These are phyloP conservation scores for Mycena filopes DNA, from an alignment of 768 basidiomycete genomes.

Conservation along the genomic window DNA sequence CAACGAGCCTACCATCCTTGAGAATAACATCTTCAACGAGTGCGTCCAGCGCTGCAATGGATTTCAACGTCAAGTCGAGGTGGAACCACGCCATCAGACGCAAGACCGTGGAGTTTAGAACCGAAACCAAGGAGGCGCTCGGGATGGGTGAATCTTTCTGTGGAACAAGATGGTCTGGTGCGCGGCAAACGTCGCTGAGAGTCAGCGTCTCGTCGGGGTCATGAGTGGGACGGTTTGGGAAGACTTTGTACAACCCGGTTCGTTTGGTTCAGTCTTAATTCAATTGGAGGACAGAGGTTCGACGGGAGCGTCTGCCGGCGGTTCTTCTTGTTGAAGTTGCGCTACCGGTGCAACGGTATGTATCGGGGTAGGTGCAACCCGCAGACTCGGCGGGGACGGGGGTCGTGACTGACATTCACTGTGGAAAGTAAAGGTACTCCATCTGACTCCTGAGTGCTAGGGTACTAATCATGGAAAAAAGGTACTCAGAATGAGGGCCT, in stretches of 20 bases:
- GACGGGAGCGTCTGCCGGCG: too few relatives aligned
- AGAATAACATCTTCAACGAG: conserved; percentile 42
- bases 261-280: conserved; percentile 33
- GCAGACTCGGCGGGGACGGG: too few relatives aligned
- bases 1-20: conserved; percentile 15
- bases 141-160: conserved; percentile 14
- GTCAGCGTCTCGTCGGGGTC: conserved; percentile 33
- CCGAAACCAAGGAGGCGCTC: conserved; percentile 16
- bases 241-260: conserved; percentile 37
- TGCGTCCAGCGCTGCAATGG: conserved; percentile 35
- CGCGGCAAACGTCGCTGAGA: conserved; percentile 33
- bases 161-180: conserved; percentile 1
- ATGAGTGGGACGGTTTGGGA: conserved; percentile 27
- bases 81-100: conserved; percentile 41
- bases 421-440: too few relatives aligned
- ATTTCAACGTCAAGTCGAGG: conserved; percentile 33
- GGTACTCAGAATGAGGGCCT: too few relatives aligned
- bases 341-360: too few relatives aligned
- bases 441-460: too few relatives aligned
- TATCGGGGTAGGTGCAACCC: too few relatives aligned
- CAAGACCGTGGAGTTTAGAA: conserved; percentile 39
- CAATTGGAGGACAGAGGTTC: too few relatives aligned
- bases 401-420: too few relatives aligned
- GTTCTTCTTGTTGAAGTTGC: too few relatives aligned
- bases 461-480: too few relatives aligned